These are phyloP conservation scores for Beta lomatogona DNA, from an alignment of 179 eudicot genomes.

Conservation along the genomic window DNA sequence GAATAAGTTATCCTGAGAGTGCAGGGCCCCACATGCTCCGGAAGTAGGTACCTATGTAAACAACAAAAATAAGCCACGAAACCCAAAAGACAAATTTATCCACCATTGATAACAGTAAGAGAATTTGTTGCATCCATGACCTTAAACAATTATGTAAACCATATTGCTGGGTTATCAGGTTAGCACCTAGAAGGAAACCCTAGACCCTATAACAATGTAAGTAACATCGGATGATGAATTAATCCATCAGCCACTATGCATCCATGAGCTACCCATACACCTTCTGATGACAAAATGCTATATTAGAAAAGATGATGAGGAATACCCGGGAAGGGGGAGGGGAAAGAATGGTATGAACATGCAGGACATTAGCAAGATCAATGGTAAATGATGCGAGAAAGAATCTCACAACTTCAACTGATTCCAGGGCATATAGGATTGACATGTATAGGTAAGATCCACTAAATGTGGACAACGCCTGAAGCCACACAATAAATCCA, in stretches of 20 bases:
- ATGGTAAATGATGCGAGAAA: conserved; percentile 21
- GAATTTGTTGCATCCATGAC: background rate
- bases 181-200: background rate
- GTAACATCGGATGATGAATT: background rate
- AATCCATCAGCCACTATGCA: background rate
- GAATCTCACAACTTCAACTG: conserved; percentile 48
- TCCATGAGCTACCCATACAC: background rate
- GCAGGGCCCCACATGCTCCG: conserved; percentile 82
- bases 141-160: background rate
- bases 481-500: conserved; percentile 44
- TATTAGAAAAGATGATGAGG: no score
- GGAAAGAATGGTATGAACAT: background rate
- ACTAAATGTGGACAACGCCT: conserved; percentile 34
- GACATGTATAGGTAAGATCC: conserved; percentile 44
- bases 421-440: conserved; percentile 42
- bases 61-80: conserved; percentile 14
- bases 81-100: background rate
- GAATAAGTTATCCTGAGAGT: conserved; percentile 82
- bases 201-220: background rate
- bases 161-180: background rate
- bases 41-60: conserved; percentile 79
- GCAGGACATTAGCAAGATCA: conserved; percentile 7
- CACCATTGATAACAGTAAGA: background rate
- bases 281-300: no score
- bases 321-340: background rate